A percentile compares a stretch with the other conserved stretches of the same genome.
phyloP scores from a whole-genome alignment of 495 filamentous ascomycete genomes.

The Penicillium manginii region DNA sequence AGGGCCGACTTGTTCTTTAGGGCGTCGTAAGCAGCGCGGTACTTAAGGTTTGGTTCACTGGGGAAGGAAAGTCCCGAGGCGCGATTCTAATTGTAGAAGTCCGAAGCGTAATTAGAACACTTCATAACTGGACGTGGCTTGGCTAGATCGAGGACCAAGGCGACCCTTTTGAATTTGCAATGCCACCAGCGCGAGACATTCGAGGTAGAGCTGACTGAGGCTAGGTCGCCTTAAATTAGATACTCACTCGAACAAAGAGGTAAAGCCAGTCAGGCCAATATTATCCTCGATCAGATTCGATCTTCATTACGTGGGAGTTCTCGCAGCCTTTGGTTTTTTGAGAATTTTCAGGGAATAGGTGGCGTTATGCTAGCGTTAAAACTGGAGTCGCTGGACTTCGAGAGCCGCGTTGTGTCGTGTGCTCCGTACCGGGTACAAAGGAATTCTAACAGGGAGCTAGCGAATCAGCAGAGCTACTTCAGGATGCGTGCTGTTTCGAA shows the following conservation, averaged over 20 bases:
- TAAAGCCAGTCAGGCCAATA: too few relatives aligned
- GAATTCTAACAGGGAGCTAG: not conserved
- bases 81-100: not conserved
- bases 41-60: not conserved
- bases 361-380: too few relatives aligned
- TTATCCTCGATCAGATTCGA: not conserved
- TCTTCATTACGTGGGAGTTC: slow-evolving; percentile 9
- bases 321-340: not conserved
- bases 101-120: not conserved
- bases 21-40: not conserved
- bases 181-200: not conserved
- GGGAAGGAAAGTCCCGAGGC: not conserved
- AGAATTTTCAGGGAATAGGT: not conserved
- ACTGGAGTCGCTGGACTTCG: too few relatives aligned
- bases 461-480: not conserved
- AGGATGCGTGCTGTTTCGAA: not conserved
- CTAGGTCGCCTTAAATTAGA: not conserved
- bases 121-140: not conserved
- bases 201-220: not conserved
- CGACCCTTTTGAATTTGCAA: not conserved
- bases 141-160: not conserved
- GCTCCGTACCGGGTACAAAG: too few relatives aligned
- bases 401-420: not conserved
- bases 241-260: too few relatives aligned
- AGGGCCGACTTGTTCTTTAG: not conserved